A percentile compares a stretch with the other conserved stretches of the same genome.
These are phyloP conservation scores for Pseudogymnoascus sp. DNA, from an alignment of 2,329 filamentous ascomycete genomes.

Conservation along the genomic window DNA sequence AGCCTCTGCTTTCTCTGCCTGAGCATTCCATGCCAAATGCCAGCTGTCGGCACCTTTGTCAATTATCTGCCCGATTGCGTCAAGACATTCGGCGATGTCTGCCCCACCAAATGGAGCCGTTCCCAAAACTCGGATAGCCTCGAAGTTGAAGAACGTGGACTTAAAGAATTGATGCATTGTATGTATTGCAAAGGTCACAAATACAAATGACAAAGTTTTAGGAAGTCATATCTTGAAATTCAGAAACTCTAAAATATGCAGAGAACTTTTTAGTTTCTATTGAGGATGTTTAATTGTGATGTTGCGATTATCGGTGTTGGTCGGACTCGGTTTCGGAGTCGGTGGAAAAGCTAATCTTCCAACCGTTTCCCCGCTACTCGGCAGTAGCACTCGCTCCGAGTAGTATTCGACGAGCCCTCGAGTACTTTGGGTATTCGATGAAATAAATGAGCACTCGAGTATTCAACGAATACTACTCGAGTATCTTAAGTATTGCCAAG, in stretches of 20 bases:
- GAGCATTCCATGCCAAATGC: slow-evolving; percentile 31
- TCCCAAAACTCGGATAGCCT: slow-evolving; percentile 35
- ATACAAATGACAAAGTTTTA: not conserved
- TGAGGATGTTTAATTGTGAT: not conserved
- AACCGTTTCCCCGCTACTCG: not conserved
- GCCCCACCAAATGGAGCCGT: slow-evolving; percentile 30
- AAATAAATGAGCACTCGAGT: not conserved
- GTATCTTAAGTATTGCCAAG: not conserved
- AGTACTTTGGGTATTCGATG: not conserved
- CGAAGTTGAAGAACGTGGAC: slow-evolving; percentile 36
- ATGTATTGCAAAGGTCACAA: not conserved
- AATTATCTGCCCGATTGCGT: slow-evolving; percentile 32
- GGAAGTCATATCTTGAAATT: not conserved
- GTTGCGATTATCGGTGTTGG: not conserved
- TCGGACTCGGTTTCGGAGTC: not conserved
- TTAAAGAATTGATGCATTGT: slow-evolving; percentile 16
- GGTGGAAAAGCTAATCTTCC: not conserved
- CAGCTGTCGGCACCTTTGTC: slow-evolving; percentile 34
- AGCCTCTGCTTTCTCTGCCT: slow-evolving; percentile 28
- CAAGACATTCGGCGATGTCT: slow-evolving; percentile 36
- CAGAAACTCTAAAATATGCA: not conserved
- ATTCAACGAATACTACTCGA: not conserved
- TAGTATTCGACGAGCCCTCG: not conserved
- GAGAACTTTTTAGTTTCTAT: not conserved
- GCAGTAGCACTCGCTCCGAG: not conserved